Evolutionary conservation across 1,284 basidiomycete genomes (phyloP).

Genomic region (Leccinum solheimii): DNA sequence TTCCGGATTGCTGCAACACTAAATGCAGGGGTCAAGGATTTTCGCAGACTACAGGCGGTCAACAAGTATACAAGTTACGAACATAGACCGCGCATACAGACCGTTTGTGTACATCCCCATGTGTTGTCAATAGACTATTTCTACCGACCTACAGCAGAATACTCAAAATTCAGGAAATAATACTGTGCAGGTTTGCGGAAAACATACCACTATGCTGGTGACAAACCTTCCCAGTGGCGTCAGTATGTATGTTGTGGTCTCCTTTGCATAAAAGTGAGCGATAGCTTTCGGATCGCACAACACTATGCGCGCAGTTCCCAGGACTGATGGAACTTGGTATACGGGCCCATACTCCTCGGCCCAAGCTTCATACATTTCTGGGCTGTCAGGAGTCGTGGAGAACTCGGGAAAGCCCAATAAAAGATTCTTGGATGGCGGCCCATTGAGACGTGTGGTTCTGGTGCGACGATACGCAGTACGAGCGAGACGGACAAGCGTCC

Average conservation of each 20-base stretch:
- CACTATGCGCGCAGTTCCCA: slow-evolving; percentile 46
- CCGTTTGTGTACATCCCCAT: slow-evolving; percentile 24
- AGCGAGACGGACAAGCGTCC: slow-evolving; percentile 18
- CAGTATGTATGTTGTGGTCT: slow-evolving; percentile 50
- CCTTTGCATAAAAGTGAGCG: slow-evolving; percentile 52
- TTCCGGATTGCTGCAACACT: slow-evolving; percentile 45
- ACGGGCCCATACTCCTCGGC: slow-evolving; percentile 49
- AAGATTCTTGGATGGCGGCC: slow-evolving; percentile 36
- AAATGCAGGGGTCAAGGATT: slow-evolving; percentile 47
- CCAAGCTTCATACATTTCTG: slow-evolving; percentile 42
- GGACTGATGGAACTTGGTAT: slow-evolving; percentile 43
- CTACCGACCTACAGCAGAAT: slow-evolving; percentile 5
- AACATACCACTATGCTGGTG: slow-evolving; percentile 47
- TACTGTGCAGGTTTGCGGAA: no score
- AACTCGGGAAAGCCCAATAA: slow-evolving; percentile 40
- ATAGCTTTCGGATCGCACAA: slow-evolving; percentile 59
- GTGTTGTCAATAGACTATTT: slow-evolving; percentile 15
- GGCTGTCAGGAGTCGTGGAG: slow-evolving; percentile 32
- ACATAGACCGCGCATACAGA: background rate
- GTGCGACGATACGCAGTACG: slow-evolving; percentile 9
- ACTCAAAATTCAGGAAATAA: background rate
- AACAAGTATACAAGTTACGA: background rate
- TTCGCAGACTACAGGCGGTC: slow-evolving; percentile 40
- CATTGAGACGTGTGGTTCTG: slow-evolving; percentile 33
- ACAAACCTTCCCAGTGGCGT: slow-evolving; percentile 40